Percentiles rank a stretch among this genome's conserved stretches.
Conservation (phyloP, 2,329 filamentous ascomycete genomes). For the Xylariaceae sp. region DNA sequence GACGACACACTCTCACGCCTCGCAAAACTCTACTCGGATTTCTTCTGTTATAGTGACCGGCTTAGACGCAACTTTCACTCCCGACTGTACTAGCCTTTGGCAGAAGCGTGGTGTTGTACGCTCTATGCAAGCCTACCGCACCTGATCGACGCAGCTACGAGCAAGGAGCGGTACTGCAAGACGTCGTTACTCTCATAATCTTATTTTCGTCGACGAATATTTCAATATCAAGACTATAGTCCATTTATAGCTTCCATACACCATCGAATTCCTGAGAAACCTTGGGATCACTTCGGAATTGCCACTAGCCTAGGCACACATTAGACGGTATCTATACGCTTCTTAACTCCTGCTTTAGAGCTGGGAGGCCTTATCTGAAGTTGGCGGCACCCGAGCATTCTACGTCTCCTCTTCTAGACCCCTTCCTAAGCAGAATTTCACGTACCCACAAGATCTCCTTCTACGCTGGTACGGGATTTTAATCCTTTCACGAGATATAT, state of each 20-base stretch:
- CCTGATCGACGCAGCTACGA: background rate
- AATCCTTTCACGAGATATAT: too few relatives aligned
- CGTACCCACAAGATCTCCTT: too few relatives aligned
- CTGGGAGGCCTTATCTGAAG: background rate
- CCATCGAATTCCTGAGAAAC: too few relatives aligned
- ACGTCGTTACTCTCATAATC: background rate
- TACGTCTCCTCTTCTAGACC: background rate
- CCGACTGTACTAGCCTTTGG: background rate
- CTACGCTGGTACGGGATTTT: too few relatives aligned
- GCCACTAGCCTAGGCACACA: background rate
- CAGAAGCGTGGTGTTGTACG: constrained; percentile 3
- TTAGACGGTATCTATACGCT: background rate
- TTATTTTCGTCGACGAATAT: background rate
- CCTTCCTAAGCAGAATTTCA: background rate
- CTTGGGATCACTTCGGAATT: background rate
- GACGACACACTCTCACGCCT: constrained; percentile 14
- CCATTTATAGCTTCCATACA: too few relatives aligned
- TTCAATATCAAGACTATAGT: background rate
- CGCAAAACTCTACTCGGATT: background rate
- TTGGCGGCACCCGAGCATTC: too few relatives aligned
- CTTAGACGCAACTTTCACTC: background rate
- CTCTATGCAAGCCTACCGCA: constrained; percentile 1
- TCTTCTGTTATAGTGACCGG: background rate
- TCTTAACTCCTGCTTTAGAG: background rate
- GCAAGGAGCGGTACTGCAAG: constrained; percentile 1